Percentiles rank a stretch among this genome's conserved stretches.
Evolutionary conservation across 306 rosid genomes (phyloP).

Genomic region (Trichosanthes cucumerina): DNA sequence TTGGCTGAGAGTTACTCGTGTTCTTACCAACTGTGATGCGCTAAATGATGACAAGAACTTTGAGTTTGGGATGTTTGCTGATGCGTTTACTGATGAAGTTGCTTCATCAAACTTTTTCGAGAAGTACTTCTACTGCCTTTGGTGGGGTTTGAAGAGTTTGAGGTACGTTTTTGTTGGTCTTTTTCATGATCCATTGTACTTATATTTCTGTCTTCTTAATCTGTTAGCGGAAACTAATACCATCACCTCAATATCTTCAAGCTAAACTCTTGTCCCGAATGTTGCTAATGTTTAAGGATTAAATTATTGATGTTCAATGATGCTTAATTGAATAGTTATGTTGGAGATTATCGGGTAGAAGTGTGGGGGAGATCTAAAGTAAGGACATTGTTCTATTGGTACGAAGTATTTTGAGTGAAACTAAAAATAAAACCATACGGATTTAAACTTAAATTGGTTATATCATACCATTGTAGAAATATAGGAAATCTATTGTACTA

Average conservation of each 20-base stretch:
- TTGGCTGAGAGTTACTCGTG: constrained; percentile 41
- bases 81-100: constrained; percentile 59
- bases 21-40: constrained; percentile 51
- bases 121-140: constrained; percentile 82
- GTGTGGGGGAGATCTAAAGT: no score
- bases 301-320: neutral
- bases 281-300: neutral
- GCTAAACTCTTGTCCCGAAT: neutral
- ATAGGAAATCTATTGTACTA: no score
- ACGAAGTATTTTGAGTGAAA: no score
- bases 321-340: neutral
- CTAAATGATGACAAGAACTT: constrained; percentile 25
- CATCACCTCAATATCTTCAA: neutral
- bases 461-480: no score
- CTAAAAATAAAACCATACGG: no score
- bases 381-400: no score
- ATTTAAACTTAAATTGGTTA: no score
- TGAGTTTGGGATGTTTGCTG: constrained; percentile 70
- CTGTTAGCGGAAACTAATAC: neutral
- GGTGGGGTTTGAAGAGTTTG: constrained; percentile 84
- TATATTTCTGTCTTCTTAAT: neutral
- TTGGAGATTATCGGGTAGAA: no score
- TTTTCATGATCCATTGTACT: neutral
- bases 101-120: constrained; percentile 42
- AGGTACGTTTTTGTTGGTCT: constrained; percentile 27